Conservation (phyloP, 352 stramenopile species). For the Globisporangium heterothallicum region DNA sequence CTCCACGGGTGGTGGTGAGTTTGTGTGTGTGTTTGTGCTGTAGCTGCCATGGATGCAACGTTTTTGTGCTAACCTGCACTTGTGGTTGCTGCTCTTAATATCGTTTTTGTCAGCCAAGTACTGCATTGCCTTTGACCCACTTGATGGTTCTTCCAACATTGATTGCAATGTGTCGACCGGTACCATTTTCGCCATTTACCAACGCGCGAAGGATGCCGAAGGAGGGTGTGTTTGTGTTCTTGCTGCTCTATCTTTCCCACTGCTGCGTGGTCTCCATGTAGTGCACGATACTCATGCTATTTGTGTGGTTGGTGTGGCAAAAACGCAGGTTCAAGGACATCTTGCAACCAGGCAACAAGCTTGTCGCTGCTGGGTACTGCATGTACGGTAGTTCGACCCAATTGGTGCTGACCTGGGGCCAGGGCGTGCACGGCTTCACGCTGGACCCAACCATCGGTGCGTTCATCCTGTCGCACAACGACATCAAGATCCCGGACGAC, state of each 20-base stretch:
- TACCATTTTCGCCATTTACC: conserved; percentile 98
- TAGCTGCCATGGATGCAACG: background rate
- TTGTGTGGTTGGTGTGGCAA: background rate
- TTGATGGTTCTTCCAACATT: conserved; percentile 99
- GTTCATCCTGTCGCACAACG: conserved; percentile 95
- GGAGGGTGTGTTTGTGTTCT: conserved; percentile 29
- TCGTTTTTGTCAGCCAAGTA: conserved; percentile 78
- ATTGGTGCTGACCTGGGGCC: conserved; percentile 95
- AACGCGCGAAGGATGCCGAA: conserved; percentile 55
- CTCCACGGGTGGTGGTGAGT: conserved; percentile 32
- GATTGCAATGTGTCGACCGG: conserved; percentile 99
- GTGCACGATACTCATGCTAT: background rate
- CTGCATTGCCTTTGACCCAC: conserved; percentile 97
- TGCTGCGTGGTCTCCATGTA: background rate
- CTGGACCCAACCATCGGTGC: conserved; percentile 97
- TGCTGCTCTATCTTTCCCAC: background rate
- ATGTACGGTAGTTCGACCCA: conserved; percentile 98
- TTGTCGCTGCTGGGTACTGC: conserved; percentile 97
- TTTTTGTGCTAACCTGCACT: background rate
- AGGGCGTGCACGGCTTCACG: conserved; percentile 96
- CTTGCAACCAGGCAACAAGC: conserved; percentile 90
- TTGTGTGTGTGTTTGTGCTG: too few species aligned
- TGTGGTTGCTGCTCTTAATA: background rate
- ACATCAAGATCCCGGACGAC: conserved; percentile 94
- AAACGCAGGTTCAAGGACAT: conserved; percentile 85